Evolutionary conservation across 768 basidiomycete genomes (phyloP).

Genomic region (Podaxis sp.): DNA sequence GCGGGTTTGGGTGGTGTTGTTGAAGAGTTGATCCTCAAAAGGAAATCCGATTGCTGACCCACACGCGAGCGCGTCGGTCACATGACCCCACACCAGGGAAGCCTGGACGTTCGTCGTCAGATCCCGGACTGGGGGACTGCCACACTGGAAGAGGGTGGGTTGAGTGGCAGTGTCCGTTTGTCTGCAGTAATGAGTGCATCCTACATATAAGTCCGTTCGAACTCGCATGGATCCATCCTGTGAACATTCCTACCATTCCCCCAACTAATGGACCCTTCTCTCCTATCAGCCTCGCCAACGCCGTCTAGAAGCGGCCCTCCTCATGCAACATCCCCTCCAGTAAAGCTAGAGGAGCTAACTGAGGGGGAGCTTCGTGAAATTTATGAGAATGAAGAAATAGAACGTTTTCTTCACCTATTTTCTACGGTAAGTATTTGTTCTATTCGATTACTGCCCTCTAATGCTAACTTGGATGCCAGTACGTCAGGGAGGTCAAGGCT

Average conservation of each 20-base stretch:
- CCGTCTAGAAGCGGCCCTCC: conserved; percentile 3
- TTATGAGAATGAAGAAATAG: conserved; percentile 65
- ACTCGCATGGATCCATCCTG: neutral
- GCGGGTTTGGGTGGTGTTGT: neutral
- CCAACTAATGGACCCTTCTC: neutral
- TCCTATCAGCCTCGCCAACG: neutral
- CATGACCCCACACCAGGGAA: conserved; percentile 18
- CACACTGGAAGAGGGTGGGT: no score
- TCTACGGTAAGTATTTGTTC: conserved; percentile 45
- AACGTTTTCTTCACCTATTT: conserved; percentile 59
- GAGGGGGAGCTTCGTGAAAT: conserved; percentile 55
- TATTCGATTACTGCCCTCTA: neutral
- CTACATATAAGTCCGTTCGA: neutral
- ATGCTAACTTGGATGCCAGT: conserved; percentile 29
- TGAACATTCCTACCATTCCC: neutral
- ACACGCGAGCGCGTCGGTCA: conserved; percentile 22
- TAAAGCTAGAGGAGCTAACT: conserved; percentile 32
- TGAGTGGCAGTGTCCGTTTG: neutral
- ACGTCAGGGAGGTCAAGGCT: conserved; percentile 56
- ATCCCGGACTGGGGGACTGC: no score
- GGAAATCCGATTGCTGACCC: neutral
- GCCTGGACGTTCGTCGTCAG: no score
- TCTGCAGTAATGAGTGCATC: neutral
- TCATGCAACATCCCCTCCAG: neutral
- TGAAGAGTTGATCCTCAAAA: conserved; percentile 3